These are phyloP conservation scores for Cutaneotrichosporon dermatis DNA, from an alignment of 1,284 basidiomycete genomes.

Conservation along the genomic window DNA sequence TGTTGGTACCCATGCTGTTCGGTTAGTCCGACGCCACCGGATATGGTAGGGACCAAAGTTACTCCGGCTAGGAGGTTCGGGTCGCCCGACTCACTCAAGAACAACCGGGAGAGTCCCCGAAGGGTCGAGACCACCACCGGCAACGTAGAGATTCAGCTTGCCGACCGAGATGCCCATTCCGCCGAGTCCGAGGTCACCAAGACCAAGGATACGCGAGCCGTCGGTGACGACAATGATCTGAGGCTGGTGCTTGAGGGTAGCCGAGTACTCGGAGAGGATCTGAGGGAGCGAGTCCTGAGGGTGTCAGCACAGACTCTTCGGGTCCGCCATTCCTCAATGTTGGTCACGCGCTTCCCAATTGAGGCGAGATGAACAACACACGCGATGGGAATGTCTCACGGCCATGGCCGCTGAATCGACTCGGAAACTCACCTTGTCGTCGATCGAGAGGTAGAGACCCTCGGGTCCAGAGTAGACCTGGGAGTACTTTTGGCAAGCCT, in stretches of 20 bases:
- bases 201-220: slow-evolving; percentile 86
- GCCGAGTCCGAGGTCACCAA: slow-evolving; percentile 72
- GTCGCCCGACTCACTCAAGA: slow-evolving; percentile 44
- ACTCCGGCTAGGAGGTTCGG: slow-evolving; percentile 20
- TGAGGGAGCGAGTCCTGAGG: slow-evolving; percentile 52
- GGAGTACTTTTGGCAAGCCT: slow-evolving; percentile 80
- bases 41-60: neutral
- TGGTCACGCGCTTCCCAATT: too few species aligned
- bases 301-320: slow-evolving; percentile 3
- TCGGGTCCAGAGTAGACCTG: slow-evolving; percentile 77
- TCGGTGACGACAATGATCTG: slow-evolving; percentile 84
- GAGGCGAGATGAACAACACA: too few species aligned
- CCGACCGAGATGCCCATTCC: slow-evolving; percentile 87
- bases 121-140: slow-evolving; percentile 76
- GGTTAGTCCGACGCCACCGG: slow-evolving; percentile 1
- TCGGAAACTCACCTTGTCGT: slow-evolving; percentile 61
- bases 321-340: neutral
- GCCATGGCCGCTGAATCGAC: neutral
- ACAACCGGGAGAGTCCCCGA: slow-evolving; percentile 78
- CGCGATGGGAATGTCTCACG: neutral
- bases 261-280: slow-evolving; percentile 45
- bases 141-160: slow-evolving; percentile 86
- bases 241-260: slow-evolving; percentile 62
- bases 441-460: slow-evolving; percentile 67
- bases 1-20: slow-evolving; percentile 74